phyloP scores from a whole-genome alignment of 2,329 filamentous ascomycete species.

The Sclerotinia subarctica region DNA sequence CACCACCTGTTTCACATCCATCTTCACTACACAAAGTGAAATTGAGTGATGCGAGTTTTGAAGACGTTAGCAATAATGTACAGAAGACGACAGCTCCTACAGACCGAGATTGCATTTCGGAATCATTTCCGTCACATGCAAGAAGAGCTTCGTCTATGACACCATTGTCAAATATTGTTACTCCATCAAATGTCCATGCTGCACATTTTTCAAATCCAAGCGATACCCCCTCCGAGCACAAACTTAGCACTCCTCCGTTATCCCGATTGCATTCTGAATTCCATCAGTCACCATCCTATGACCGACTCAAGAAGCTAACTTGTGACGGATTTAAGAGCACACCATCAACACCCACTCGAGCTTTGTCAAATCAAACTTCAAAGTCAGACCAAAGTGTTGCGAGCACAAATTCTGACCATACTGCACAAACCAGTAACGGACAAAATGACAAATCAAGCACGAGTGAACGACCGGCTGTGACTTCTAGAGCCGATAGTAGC shows the following conservation, averaged over 20 bases:
- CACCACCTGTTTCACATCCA: constrained; percentile 53
- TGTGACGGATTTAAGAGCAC: constrained; percentile 83
- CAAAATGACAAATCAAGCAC: constrained; percentile 42
- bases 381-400: constrained; percentile 45
- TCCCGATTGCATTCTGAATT: constrained; percentile 46
- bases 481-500: constrained; percentile 37
- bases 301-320: constrained; percentile 85
- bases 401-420: constrained; percentile 38
- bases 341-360: constrained; percentile 83
- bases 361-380: constrained; percentile 59
- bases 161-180: constrained; percentile 63
- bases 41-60: constrained; percentile 42
- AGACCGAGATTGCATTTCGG: constrained; percentile 46
- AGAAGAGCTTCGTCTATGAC: constrained; percentile 49
- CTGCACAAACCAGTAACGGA: constrained; percentile 39
- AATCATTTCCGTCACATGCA: constrained; percentile 44
- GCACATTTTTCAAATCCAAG: constrained; percentile 67
- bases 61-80: constrained; percentile 41
- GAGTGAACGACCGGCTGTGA: constrained; percentile 28
- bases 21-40: constrained; percentile 46
- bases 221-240: constrained; percentile 50
- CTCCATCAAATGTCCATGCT: constrained; percentile 61
- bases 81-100: constrained; percentile 38
- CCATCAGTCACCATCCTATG: constrained; percentile 59
- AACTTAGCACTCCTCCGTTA: constrained; percentile 48